Evolutionary conservation across 306 rosid genomes (phyloP).

Genomic region (Cicer bijugum): DNA sequence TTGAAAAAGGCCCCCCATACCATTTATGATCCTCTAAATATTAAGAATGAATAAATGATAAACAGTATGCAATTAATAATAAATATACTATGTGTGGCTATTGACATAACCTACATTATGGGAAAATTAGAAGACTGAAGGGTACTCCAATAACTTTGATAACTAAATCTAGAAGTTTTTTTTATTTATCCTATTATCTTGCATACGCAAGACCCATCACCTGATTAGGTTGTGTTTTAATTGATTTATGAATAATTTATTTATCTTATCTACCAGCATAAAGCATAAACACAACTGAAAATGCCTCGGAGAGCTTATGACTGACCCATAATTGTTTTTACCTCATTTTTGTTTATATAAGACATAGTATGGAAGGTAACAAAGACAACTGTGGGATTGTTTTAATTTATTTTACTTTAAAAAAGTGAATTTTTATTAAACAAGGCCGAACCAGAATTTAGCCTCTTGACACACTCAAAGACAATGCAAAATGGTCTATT

Average conservation of each 20-base stretch:
- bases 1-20: conserved; percentile 34
- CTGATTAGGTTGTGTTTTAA: conserved; percentile 10
- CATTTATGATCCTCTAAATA: conserved; percentile 25
- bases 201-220: conserved; percentile 26
- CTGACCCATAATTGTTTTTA: background rate
- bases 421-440: background rate
- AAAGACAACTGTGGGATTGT: too few relatives aligned
- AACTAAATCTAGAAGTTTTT: background rate
- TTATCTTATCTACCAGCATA: background rate
- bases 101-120: conserved; percentile 19
- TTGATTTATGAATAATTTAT: background rate
- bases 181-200: background rate
- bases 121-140: conserved; percentile 25
- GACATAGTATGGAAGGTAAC: too few relatives aligned
- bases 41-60: conserved; percentile 25
- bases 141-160: conserved; percentile 14
- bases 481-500: background rate
- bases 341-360: background rate
- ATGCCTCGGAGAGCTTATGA: background rate
- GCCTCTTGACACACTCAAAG: background rate
- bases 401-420: background rate
- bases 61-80: conserved; percentile 27
- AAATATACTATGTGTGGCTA: conserved; percentile 1
- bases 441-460: background rate
- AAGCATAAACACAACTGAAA: background rate